These are phyloP conservation scores for Orbilia blumenaviensis DNA, from an alignment of 2,329 filamentous ascomycete genomes.

Conservation along the genomic window DNA sequence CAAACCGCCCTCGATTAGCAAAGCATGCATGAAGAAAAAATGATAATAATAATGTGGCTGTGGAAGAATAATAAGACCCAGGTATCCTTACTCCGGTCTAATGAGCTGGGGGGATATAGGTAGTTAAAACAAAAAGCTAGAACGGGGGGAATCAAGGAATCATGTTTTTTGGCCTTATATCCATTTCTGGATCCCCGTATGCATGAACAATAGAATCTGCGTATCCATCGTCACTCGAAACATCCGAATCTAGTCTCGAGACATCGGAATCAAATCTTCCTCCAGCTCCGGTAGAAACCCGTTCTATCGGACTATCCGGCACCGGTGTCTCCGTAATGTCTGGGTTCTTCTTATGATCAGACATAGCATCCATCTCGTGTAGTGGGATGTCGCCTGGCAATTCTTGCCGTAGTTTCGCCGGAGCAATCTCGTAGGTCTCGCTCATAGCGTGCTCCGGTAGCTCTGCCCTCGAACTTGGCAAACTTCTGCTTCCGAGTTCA, in stretches of 20 bases:
- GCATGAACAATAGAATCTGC: constrained; percentile 41
- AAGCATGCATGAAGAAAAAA: background rate
- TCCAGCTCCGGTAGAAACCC: constrained; percentile 30
- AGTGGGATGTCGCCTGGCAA: constrained; percentile 35
- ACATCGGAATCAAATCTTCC: constrained; percentile 49
- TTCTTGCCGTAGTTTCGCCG: constrained; percentile 45
- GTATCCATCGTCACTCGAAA: constrained; percentile 42
- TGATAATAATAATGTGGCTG: background rate
- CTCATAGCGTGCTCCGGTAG: constrained; percentile 32
- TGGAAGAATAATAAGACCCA: background rate
- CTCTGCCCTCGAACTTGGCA: constrained; percentile 46
- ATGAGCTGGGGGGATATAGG: background rate
- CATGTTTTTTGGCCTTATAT: constrained; percentile 20
- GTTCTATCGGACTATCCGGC: constrained; percentile 50
- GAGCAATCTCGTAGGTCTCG: constrained; percentile 31
- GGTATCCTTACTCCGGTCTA: background rate
- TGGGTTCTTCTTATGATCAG: constrained; percentile 7
- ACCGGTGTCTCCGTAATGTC: constrained; percentile 24
- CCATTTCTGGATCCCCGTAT: constrained; percentile 29
- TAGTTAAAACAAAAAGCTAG: background rate
- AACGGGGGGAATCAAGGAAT: background rate
- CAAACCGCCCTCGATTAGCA: background rate
- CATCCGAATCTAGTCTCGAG: constrained; percentile 43
- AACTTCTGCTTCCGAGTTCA: constrained; percentile 44
- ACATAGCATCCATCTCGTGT: constrained; percentile 29